These are phyloP conservation scores for Phycomyces nitens DNA, from an alignment of 192 early-diverging fungal genomes.

Conservation along the genomic window DNA sequence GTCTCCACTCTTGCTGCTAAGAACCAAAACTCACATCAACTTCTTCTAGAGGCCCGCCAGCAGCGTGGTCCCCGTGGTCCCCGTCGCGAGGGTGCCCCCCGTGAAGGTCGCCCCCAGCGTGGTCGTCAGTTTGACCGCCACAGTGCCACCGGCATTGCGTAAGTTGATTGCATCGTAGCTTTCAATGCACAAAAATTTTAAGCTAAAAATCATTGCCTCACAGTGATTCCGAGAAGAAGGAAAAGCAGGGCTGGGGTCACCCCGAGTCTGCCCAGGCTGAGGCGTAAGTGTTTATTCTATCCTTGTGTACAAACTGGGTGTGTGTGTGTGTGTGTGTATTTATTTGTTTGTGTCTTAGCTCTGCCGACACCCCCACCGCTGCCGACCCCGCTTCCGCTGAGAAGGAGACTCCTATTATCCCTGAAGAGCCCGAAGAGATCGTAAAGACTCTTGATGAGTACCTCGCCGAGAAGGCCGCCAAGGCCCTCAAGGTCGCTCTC, in stretches of 20 bases:
- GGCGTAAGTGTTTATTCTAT: slow-evolving; percentile 31
- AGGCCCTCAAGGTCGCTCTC: slow-evolving; percentile 54
- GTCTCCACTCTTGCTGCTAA: background rate
- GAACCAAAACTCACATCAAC: background rate
- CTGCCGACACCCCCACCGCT: slow-evolving; percentile 19
- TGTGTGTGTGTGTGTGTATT: slow-evolving; percentile 18
- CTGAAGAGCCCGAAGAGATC: slow-evolving; percentile 72
- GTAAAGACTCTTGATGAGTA: slow-evolving; percentile 89
- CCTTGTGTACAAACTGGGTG: too few species aligned
- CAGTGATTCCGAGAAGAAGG: slow-evolving; percentile 88
- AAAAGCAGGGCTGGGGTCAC: slow-evolving; percentile 81
- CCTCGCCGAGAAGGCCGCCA: slow-evolving; percentile 67
- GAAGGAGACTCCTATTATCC: slow-evolving; percentile 38
- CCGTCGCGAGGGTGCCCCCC: slow-evolving; percentile 45
- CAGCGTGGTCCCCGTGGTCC: slow-evolving; percentile 45
- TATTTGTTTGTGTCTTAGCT: slow-evolving; percentile 14
- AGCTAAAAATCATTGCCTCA: background rate
- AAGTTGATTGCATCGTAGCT: slow-evolving; percentile 11
- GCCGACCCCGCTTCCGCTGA: slow-evolving; percentile 35
- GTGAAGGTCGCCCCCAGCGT: slow-evolving; percentile 36
- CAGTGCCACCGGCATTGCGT: slow-evolving; percentile 69
- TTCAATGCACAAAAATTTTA: background rate
- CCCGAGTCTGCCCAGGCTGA: slow-evolving; percentile 56
- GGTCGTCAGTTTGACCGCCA: slow-evolving; percentile 86
- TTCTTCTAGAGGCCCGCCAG: slow-evolving; percentile 25